Conservation (phyloP, 495 filamentous ascomycete species). For the Aspergillus hancockii region DNA sequence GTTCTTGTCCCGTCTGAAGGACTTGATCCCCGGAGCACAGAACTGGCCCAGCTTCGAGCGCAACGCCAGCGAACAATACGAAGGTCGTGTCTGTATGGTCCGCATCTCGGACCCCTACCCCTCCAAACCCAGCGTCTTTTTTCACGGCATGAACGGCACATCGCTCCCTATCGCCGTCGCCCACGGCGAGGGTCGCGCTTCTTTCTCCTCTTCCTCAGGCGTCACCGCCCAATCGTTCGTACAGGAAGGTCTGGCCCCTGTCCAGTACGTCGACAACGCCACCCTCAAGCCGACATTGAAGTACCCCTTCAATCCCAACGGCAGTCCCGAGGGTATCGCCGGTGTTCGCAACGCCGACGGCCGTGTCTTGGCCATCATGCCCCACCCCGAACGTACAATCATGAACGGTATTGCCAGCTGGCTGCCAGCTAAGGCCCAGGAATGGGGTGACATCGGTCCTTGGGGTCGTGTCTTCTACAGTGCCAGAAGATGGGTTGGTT, state of each 20-base stretch:
- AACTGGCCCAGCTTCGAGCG: conserved; percentile 87
- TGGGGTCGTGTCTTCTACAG: conserved; percentile 82
- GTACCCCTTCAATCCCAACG: conserved; percentile 95
- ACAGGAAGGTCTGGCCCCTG: conserved; percentile 61
- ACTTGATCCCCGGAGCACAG: conserved; percentile 80
- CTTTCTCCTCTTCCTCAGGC: conserved; percentile 56
- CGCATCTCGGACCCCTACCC: conserved; percentile 65
- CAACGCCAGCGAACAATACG: conserved; percentile 89
- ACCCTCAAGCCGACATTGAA: conserved; percentile 67
- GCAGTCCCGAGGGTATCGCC: conserved; percentile 82
- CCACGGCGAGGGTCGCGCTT: conserved; percentile 89
- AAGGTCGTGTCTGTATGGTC: conserved; percentile 88
- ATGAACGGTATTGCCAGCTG: conserved; percentile 80
- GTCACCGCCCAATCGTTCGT: conserved; percentile 52
- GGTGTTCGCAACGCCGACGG: conserved; percentile 80
- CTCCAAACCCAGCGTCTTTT: conserved; percentile 73
- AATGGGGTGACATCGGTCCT: conserved; percentile 86
- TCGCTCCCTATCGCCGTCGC: conserved; percentile 84
- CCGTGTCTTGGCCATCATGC: conserved; percentile 91
- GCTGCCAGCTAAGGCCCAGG: conserved; percentile 61
- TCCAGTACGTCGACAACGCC: conserved; percentile 84
- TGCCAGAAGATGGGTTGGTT: conserved; percentile 84
- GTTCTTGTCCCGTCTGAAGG: conserved; percentile 82
- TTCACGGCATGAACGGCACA: conserved; percentile 86
- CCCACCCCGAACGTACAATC: conserved; percentile 92